Conservation (phyloP, 179 eudicot genomes). For the Beta corolliflora region DNA sequence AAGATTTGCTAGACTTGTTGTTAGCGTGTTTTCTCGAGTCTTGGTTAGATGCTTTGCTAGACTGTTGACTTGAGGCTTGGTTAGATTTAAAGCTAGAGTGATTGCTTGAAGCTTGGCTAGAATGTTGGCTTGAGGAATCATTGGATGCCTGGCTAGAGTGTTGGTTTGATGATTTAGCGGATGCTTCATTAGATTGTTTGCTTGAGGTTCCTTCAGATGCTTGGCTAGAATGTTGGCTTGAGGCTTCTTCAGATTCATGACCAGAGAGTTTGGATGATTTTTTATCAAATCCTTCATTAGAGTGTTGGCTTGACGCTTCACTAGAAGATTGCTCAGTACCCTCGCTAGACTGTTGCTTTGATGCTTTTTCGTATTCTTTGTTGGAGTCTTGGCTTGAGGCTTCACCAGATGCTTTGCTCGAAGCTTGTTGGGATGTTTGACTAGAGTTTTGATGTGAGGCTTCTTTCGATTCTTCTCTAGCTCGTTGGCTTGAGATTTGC, state of each 20-base stretch:
- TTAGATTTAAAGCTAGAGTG: neutral
- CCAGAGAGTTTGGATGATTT: neutral
- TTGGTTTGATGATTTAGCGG: neutral
- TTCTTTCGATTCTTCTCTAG: neutral
- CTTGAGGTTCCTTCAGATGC: neutral
- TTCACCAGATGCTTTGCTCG: neutral
- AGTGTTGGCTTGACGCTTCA: neutral
- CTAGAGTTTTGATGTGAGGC: neutral
- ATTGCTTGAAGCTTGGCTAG: neutral
- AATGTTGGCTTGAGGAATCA: neutral
- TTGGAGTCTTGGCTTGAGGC: constrained; percentile 4
- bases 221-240: neutral
- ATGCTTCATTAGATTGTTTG: neutral
- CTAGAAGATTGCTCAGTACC: neutral
- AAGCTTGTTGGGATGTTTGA: neutral
- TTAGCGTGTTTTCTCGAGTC: neutral
- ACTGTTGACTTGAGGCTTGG: neutral
- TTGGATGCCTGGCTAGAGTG: neutral
- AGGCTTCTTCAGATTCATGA: neutral
- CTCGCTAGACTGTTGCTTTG: neutral
- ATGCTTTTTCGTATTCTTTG: neutral
- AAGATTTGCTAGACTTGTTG: neutral
- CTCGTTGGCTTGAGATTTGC: neutral
- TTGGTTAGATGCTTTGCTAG: neutral
- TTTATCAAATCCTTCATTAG: neutral